Percentiles rank a stretch among this genome's conserved stretches.
Evolutionary conservation across 768 basidiomycete genomes (phyloP).

Genomic region (Tulasnella sp.): DNA sequence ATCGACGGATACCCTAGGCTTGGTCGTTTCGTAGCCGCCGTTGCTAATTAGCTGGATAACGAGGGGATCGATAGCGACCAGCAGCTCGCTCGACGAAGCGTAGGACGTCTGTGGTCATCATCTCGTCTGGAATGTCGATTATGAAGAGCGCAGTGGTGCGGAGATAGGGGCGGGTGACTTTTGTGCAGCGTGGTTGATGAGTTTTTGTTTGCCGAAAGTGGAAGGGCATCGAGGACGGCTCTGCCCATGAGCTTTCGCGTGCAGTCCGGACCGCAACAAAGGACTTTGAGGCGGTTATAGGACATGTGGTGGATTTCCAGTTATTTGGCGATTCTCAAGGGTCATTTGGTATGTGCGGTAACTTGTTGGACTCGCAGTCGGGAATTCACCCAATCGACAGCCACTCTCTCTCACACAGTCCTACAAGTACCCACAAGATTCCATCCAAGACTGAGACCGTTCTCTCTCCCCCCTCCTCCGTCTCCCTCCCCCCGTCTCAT

Average conservation of each 20-base stretch:
- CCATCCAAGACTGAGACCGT: background rate
- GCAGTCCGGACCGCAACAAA: background rate
- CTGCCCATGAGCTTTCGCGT: background rate
- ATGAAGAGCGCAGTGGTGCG: background rate
- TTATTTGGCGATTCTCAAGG: background rate
- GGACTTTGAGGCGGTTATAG: background rate
- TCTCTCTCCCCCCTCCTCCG: background rate
- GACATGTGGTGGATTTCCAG: background rate
- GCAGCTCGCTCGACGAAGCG: background rate
- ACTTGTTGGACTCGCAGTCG: background rate
- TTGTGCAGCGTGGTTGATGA: background rate
- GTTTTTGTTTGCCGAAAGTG: background rate
- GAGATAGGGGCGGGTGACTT: background rate
- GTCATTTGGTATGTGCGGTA: background rate
- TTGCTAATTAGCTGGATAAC: background rate
- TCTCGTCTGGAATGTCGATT: background rate
- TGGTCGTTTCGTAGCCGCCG: background rate
- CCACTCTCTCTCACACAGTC: conserved; percentile 1
- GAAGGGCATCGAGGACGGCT: background rate
- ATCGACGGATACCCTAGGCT: background rate
- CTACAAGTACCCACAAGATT: conserved; percentile 6
- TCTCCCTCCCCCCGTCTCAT: background rate
- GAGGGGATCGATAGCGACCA: background rate
- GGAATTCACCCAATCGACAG: background rate
- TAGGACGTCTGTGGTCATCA: background rate